These are phyloP conservation scores for Mixia osmundae DNA, from an alignment of 1,284 basidiomycete species.

Conservation along the genomic window DNA sequence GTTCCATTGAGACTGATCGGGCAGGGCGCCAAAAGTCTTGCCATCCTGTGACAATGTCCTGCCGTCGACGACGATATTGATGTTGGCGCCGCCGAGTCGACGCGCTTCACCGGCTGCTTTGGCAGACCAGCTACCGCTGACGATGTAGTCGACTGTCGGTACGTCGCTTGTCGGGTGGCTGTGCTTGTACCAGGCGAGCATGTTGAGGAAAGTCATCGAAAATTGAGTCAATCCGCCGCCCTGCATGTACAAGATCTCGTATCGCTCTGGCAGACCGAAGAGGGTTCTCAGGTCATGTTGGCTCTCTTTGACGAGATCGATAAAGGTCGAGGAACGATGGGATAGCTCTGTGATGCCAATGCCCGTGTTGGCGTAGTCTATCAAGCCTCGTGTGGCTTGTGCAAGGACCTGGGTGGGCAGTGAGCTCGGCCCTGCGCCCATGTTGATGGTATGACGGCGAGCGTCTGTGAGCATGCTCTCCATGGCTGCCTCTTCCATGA, in stretches of 20 bases:
- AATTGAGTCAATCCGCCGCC: slow-evolving; percentile 79
- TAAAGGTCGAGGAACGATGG: slow-evolving; percentile 74
- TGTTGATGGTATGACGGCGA: slow-evolving; percentile 35
- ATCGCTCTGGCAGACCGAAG: slow-evolving; percentile 56
- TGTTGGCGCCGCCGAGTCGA: slow-evolving; percentile 29
- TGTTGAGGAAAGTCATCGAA: slow-evolving; percentile 65
- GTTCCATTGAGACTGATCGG: slow-evolving; percentile 43
- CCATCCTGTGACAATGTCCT: slow-evolving; percentile 10
- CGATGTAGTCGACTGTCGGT: slow-evolving; percentile 46
- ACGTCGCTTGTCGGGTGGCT: slow-evolving; percentile 30
- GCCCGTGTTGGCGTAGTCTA: slow-evolving; percentile 69
- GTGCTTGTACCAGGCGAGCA: slow-evolving; percentile 43
- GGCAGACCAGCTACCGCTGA: slow-evolving; percentile 77
- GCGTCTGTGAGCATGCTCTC: background rate
- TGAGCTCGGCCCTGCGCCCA: slow-evolving; percentile 75
- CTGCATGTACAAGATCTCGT: slow-evolving; percentile 70
- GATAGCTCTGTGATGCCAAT: slow-evolving; percentile 86
- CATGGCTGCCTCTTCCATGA: no score
- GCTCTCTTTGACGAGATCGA: slow-evolving; percentile 39
- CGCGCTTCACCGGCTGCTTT: slow-evolving; percentile 61
- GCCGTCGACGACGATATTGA: slow-evolving; percentile 45
- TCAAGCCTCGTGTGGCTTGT: slow-evolving; percentile 48
- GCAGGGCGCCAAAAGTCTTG: slow-evolving; percentile 49
- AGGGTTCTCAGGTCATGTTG: slow-evolving; percentile 37
- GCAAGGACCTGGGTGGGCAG: slow-evolving; percentile 54